Base-by-base conservation (phyloP, 2,329 filamentous ascomycete species). In the Ascochyta lentis region DNA sequence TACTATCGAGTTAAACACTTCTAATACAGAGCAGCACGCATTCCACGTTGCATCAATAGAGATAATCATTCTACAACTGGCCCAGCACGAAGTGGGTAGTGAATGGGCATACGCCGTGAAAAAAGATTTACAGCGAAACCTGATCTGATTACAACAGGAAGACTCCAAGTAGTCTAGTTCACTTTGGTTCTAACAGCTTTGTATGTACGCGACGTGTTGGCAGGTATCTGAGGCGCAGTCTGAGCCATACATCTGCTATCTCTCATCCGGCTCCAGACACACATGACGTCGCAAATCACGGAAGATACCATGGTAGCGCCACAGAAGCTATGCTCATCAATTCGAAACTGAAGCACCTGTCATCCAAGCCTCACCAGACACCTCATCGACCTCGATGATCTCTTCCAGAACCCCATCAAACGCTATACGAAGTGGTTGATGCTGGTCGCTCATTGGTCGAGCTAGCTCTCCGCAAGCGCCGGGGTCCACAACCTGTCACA, bases 401-500 rank as follows among this genome's bases (percentile, higher is more conserved):
- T 55, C 45, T 44, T 45, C 56, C 39, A 45, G 45, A 56, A 48
- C 43, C 23, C 37, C 24, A 29, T 50, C 57, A 47, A 37, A 31
- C 33, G 48, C 34, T 51, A 41, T 34, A 59, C 41, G 54, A 60
- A 41, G 48, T 66, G 55, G 51, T 57, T 39, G 58, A 59, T 27
- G 23, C 37, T 16, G 37, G 42, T 26, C 19, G 37, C 49, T 70
- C 44, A 74, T 73, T 74, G 69, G 71, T 15, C 22, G 43, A n/a
- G 35, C 26, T 26, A 40, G 29, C 47, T 56, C 61, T 38, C 31
- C 42, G 53, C 38, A 74, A 73, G 72, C 72, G 71, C 70, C 67
- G 64, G 63, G 62, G 48, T 56, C 55, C 49, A 56, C 44, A 35
- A 49, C 39, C 46, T 52, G 67, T 73, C 68, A 73, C 69, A 72